Base-by-base conservation (phyloP, 140 eudicot genomes). In the Flaveria floridana region DNA sequence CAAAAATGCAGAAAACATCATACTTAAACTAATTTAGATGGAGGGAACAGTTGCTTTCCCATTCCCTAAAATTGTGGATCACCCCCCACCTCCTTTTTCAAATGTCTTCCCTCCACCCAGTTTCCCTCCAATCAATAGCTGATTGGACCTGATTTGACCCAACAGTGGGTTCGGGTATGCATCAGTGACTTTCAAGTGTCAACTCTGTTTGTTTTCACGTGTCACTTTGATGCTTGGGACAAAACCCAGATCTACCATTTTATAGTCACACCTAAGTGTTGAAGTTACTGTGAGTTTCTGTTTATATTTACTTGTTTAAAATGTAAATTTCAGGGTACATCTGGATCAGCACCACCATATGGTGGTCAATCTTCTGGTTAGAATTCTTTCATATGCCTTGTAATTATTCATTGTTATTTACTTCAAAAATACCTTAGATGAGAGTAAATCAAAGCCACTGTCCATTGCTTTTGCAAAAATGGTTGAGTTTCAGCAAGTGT, bases 341-440 rank as follows among this genome's bases (percentile, higher is more conserved):
- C 97, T 75, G 91, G 85, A 72, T 69, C 86, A 51, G 85, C 78
- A 70, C 30, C 81, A 51, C 86, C 89, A 16, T 21, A 46, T 23
- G 86, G 85, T 61, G 86, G 89, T 62, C 85, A 79, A 65, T 79
- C 92, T 78, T 85, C 90, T 72, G 96, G 97, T 87, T 80, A 85
- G 85, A 79, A 70, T 68, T 63, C 16, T 64, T n/a, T 51, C 52
- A 26, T 47, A 70, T 13, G 16, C 14, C n/a, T 48, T 48, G 34
- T 70, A 61, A 28, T 57, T 46, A 4, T 56, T 42, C 15, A 47
- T 12, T 25, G 39, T 68, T 51, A 66, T 76, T 76, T 76, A 57
- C 65, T 48, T 46, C 50, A 62, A 10, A 46, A 74, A 46, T 9
- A 62, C 68, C 25, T 25, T 63, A 14, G 56, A 51, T 76, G 66